These are phyloP conservation scores for Houttuynia cordata DNA, from an alignment of 164 flowering plant species.

Conservation along the genomic window DNA sequence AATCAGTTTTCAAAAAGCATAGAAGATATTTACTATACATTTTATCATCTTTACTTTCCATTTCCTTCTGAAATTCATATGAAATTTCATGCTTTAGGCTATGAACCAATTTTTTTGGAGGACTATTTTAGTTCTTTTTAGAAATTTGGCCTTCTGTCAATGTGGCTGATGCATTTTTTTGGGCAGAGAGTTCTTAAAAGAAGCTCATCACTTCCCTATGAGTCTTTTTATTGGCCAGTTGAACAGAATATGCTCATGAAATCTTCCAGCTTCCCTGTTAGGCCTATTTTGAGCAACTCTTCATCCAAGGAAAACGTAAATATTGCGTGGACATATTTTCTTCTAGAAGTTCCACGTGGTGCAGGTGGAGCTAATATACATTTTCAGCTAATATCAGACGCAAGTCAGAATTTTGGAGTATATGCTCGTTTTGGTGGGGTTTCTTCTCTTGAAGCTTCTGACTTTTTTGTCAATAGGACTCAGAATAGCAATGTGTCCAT, in stretches of 20 bases:
- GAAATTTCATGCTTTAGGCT: neutral
- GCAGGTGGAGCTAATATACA: conserved; percentile 83
- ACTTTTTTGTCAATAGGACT: conserved; percentile 53
- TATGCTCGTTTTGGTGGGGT: conserved; percentile 76
- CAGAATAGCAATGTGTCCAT: conserved; percentile 48
- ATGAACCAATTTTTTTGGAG: neutral
- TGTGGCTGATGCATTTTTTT: conserved; percentile 9
- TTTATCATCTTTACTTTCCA: neutral
- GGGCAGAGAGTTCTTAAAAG: conserved; percentile 64
- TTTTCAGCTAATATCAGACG: conserved; percentile 36
- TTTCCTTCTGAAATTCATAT: neutral
- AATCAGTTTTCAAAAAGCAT: no score
- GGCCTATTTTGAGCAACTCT: conserved; percentile 52
- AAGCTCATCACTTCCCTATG: conserved; percentile 33
- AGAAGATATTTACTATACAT: no score
- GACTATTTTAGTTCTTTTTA: no score
- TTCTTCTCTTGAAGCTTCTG: conserved; percentile 56
- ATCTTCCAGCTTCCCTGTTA: conserved; percentile 45
- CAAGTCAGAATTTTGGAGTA: conserved; percentile 38
- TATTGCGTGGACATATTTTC: conserved; percentile 69
- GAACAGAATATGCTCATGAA: conserved; percentile 22
- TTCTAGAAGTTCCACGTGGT: conserved; percentile 65
- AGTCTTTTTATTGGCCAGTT: conserved; percentile 59
- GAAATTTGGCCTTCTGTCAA: no score
- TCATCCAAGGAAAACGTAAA: conserved; percentile 22